These are phyloP conservation scores for Aeschynomene evenia DNA, from an alignment of 306 rosid species.

Conservation along the genomic window DNA sequence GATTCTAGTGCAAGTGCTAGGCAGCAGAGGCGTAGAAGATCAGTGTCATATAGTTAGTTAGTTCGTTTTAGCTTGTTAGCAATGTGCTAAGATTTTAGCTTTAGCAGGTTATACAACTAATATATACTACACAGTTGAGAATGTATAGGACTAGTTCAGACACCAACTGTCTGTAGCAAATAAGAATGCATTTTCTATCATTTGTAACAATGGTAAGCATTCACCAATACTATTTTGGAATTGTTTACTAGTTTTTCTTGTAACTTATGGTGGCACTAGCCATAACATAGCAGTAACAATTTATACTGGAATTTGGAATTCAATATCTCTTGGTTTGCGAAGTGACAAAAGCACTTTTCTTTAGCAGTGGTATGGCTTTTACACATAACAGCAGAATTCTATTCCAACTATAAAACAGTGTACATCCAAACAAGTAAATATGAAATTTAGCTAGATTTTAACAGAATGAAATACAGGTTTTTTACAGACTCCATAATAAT, in stretches of 20 bases:
- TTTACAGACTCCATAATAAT: background rate
- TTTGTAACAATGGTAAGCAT: background rate
- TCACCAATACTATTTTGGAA: background rate
- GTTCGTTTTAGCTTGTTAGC: slow-evolving; percentile 34
- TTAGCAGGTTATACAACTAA: slow-evolving; percentile 4
- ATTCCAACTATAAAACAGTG: background rate
- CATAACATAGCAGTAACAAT: background rate
- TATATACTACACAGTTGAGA: background rate
- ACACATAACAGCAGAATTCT: background rate
- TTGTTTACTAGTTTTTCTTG: background rate
- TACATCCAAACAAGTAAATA: background rate
- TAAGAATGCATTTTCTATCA: slow-evolving; percentile 6
- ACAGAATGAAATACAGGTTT: slow-evolving; percentile 7
- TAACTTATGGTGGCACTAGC: background rate
- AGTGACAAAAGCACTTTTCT: background rate
- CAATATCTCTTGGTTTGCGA: slow-evolving; percentile 8
- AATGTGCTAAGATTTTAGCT: background rate
- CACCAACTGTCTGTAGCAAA: slow-evolving; percentile 19
- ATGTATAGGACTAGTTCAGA: slow-evolving; percentile 30
- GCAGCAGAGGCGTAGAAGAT: slow-evolving; percentile 34
- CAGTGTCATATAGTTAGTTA: slow-evolving; percentile 49
- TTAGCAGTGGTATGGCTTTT: background rate
- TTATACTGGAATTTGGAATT: slow-evolving; percentile 1
- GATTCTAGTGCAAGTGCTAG: slow-evolving; percentile 40
- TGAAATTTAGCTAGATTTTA: background rate